These are phyloP conservation scores for Aspergillus nidulans DNA, from an alignment of 495 filamentous ascomycete species.

Conservation along the genomic window DNA sequence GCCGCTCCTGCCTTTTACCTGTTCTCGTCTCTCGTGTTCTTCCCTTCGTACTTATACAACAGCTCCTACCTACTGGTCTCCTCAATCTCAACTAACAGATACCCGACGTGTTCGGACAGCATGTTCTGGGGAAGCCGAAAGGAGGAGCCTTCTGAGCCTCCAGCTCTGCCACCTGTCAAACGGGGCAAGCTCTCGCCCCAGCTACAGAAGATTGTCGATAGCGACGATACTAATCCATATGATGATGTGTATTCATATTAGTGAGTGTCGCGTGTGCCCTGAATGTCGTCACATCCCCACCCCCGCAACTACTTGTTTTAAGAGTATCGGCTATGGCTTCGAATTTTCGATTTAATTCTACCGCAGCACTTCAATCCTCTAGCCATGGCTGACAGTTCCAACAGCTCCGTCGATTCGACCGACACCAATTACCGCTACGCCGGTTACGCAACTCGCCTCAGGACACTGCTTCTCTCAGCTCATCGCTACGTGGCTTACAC, in stretches of 20 bases:
- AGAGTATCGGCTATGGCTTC: neutral
- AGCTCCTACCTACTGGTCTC: neutral
- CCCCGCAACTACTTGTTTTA: neutral
- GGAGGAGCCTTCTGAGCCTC: slow-evolving; percentile 24
- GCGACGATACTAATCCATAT: slow-evolving; percentile 72
- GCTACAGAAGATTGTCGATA: slow-evolving; percentile 71
- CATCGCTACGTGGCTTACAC: slow-evolving; percentile 98
- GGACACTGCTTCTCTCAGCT: slow-evolving; percentile 83
- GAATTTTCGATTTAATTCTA: neutral
- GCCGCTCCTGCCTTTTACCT: neutral
- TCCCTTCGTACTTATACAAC: no score
- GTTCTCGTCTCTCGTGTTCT: no score
- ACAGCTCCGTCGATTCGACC: slow-evolving; percentile 73
- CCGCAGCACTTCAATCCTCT: neutral
- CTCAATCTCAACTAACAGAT: neutral
- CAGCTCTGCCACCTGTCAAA: slow-evolving; percentile 46
- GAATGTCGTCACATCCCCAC: neutral
- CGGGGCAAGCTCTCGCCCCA: slow-evolving; percentile 60
- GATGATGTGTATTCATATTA: slow-evolving; percentile 69
- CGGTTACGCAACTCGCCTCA: slow-evolving; percentile 79
- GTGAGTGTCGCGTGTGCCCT: slow-evolving; percentile 46
- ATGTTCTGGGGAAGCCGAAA: slow-evolving; percentile 37
- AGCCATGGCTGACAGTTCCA: neutral
- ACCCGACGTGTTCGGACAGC: neutral
- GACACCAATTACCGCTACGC: slow-evolving; percentile 85